Base-by-base conservation (phyloP, 805 yeast genomes). In the Saccharomycodes ludwigii region DNA sequence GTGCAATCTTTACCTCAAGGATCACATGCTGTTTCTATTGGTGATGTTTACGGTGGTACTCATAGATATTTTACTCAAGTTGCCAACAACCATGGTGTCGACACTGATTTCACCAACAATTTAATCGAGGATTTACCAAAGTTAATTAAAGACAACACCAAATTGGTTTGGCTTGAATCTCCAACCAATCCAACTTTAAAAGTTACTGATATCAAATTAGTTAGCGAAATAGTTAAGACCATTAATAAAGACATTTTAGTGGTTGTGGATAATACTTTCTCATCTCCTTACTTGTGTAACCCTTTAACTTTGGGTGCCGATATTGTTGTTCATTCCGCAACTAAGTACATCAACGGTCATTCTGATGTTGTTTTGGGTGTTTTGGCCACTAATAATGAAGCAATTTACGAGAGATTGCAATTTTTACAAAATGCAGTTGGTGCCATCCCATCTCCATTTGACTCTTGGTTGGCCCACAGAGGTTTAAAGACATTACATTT, bases 11-110 rank as follows among this genome's bases (percentile, higher is more conserved):
- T 83, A 46, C 75, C 80, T 27, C 68, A 71, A 40, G 78, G 76
- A 29, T 65, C 81, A 25, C 91, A 83, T 50, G 78, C 79, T 25
- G 64, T 82, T 30, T 74, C 84, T 29, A 74, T 81, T 47, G 85
- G 81, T 45, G 94, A 82, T 48, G 94, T 82, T 29, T 82, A 82
- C 57, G 94, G 94, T 40, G 94, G 94, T 46, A 82, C 94, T 36
- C 91, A 82, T 63, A 68, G 94, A 58, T 82, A 83, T 59, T 82
- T 82, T 66, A 76, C 94, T 52, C 70, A 78, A 54, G 94, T 82
- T 30, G 94, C 88, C 38, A 63, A 65, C 50, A 69, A 82, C 29
- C 91, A 81, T 52, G 88, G 88, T 36, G 78, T 80, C 35, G 66
- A 62, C 34, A 68, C 78, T 27, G 57, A 73, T 12, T 82, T 83